phyloP scores from a whole-genome alignment of 129 eudicot genomes.

The Chrysanthemum makinoi region DNA sequence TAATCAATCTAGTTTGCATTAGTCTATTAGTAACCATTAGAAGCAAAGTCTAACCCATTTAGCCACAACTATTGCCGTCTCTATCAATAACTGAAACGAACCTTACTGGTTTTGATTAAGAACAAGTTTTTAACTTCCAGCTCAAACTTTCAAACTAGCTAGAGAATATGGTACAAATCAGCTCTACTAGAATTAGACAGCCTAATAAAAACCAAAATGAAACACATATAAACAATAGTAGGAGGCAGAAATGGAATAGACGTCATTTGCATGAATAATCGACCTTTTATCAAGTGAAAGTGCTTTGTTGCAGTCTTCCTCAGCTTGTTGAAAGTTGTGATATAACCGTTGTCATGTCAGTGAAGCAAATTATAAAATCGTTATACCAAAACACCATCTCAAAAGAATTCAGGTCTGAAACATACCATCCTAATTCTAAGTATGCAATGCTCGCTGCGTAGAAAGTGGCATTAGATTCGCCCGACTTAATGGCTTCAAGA shows the following conservation, averaged over 20 bases:
- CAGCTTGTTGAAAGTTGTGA: slow-evolving; percentile 82
- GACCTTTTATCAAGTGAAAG: slow-evolving; percentile 88
- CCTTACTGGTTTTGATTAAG: neutral
- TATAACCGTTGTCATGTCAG: slow-evolving; percentile 9
- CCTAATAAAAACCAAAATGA: slow-evolving; percentile 3
- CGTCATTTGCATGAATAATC: slow-evolving; percentile 17
- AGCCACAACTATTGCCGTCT: too few relatives aligned
- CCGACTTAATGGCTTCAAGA: slow-evolving; percentile 79
- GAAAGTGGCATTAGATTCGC: slow-evolving; percentile 63
- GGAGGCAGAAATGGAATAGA: neutral
- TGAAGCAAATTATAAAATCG: neutral
- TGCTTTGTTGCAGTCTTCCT: slow-evolving; percentile 84
- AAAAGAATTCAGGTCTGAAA: neutral
- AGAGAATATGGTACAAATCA: slow-evolving; percentile 9
- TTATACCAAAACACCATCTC: neutral
- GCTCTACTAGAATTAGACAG: neutral
- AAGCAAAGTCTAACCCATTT: too few relatives aligned
- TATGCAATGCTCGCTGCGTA: slow-evolving; percentile 93
- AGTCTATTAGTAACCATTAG: too few relatives aligned
- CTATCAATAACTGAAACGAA: neutral
- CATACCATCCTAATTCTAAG: slow-evolving; percentile 79
- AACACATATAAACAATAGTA: slow-evolving; percentile 9
- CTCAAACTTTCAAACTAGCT: slow-evolving; percentile 13
- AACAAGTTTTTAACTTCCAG: neutral
- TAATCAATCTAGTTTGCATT: too few relatives aligned